Evolutionary conservation across 164 flowering plant species (phyloP), one percentile per base, ranked within the genome.

Genomic region (Umbellularia californica): DNA sequence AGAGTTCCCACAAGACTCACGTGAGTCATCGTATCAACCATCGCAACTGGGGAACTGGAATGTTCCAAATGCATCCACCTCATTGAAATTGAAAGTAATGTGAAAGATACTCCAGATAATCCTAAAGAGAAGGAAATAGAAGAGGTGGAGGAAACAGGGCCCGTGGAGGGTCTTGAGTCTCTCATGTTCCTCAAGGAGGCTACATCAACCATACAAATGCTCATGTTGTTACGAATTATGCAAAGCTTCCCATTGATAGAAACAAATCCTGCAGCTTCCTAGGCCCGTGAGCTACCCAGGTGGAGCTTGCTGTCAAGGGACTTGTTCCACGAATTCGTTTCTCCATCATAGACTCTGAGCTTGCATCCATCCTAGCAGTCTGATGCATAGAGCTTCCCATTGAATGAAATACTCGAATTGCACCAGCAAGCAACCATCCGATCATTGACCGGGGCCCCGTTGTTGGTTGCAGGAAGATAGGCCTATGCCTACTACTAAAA

Each of bases 331-430:
- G 97, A 83, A 80, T 90, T 88, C 22, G 90, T 80, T 20, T 86
- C 81, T 50, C 75, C 87, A 71, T 95, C 95, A 75, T 92, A 93
- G 12, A 90, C 88, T 80, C 88, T 86, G 50, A 95, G 82, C 84
- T 92, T 93, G 87, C 97, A 95, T 20, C 99, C 99, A 73, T 95
- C 99, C 69, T 84, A 87, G 77, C 97, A 95, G 76, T 90, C 96
- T 80, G 87, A 75, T 15, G 91, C 97, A 83, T 91, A 93, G 28
- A 95, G 94, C 65, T 84, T 77, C 27, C 97, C 97, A 58, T 92
- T 84, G 77, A 93, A 78, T 35, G 91, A 87, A 74, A 89, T 87
- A 79, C 98, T 86, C 14, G 97, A 97, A 79, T 92, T 95, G 35
- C 97, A 88, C 98, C 97, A 95, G 60, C 97, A 95, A 33, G 89